These are phyloP conservation scores for Acacia acuminata DNA, from an alignment of 306 rosid genomes.

Conservation along the genomic window DNA sequence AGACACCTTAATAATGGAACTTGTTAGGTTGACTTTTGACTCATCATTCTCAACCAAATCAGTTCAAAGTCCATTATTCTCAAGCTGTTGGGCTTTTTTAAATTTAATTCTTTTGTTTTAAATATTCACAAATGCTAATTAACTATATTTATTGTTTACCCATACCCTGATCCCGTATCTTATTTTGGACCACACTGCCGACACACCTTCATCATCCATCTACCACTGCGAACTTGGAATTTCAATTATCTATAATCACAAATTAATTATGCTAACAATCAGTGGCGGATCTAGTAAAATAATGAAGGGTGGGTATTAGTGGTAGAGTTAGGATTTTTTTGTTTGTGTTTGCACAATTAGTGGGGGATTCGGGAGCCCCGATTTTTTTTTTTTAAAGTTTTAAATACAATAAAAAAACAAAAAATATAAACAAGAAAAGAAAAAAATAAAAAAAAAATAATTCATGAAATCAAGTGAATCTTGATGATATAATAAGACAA, in stretches of 20 bases:
- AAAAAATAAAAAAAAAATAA: too few relatives aligned
- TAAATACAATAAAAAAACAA: too few relatives aligned
- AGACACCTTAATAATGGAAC: slow-evolving; percentile 14
- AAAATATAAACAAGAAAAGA: too few relatives aligned
- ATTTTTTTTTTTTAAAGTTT: too few relatives aligned
- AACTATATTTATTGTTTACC: background rate
- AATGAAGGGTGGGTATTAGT: too few relatives aligned
- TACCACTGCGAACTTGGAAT: background rate
- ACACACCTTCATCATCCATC: background rate
- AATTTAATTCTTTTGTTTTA: background rate
- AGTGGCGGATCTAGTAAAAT: too few relatives aligned
- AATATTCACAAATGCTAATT: background rate
- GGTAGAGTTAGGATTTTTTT: too few relatives aligned
- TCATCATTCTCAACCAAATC: slow-evolving; percentile 17
- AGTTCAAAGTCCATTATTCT: background rate
- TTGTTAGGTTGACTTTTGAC: slow-evolving; percentile 32
- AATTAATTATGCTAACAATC: background rate
- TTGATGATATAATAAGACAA: too few relatives aligned
- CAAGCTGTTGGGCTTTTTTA: background rate
- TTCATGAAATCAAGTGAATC: too few relatives aligned
- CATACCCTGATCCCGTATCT: background rate
- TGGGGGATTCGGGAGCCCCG: too few relatives aligned
- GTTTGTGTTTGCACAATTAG: too few relatives aligned
- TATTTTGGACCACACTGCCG: background rate
- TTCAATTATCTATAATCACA: background rate